Base-by-base conservation (phyloP, 164 flowering plant genomes). In the Aristolochia contorta region DNA sequence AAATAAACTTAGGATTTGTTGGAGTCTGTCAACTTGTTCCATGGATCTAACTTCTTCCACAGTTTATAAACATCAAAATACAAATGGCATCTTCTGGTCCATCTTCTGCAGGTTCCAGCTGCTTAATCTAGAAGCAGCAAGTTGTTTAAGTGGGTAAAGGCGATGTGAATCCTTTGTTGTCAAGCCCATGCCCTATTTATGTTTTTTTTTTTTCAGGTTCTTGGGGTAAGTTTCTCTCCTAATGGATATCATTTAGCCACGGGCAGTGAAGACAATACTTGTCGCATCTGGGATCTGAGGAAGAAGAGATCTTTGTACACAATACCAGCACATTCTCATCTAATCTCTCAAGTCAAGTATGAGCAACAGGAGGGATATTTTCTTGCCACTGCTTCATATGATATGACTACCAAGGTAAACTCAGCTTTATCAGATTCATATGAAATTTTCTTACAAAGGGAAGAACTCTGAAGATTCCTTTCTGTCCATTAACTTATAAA, bases 171-270 rank as follows among this genome's bases (percentile, higher is more conserved):
- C 20, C 19, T 30, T 32, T 64, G 21, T 27, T 27, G 10, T 32
- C n/a, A 15, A 9, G 43, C 12, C 7, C 12, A 37, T 37, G 9
- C 10, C 43, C 12, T 3, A 37, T 37, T 37, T 37, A 37, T 6
- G 43, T 37, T 37, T 10, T 37, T 8, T 37, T 54, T 62, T 43
- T 59, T 72, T 51, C 82, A 91, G 99, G 83, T 88, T 65, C 77
- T 79, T 52, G 93, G 85, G 13, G 63, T 87, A 48, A 79, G 84
- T 66, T 88, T 94, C 66, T 94, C 99, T 58, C 93, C 96, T 14
- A 91, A 94, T 76, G 99, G 99, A 19, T 91, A 91, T 74, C 95
- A 91, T 67, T 76, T 94, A 64, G 99, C 99, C 55, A 80, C 96
- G 23, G 97, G 97, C 25, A 79, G 91, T 30, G 99, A 84, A 70